Conservation (phyloP, 192 early-diverging fungal species). For the Coemansia sp. region DNA sequence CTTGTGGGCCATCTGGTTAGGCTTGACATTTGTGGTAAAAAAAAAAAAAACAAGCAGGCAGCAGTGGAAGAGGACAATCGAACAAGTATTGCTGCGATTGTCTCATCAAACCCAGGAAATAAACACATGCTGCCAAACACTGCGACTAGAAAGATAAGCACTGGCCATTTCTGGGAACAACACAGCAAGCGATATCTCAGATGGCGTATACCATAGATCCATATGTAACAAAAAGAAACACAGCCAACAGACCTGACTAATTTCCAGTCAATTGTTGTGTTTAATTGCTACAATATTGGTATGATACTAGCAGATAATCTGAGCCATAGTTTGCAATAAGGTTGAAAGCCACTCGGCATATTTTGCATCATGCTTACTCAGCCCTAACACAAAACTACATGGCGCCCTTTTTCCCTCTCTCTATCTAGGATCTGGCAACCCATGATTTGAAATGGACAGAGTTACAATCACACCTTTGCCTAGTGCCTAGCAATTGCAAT, state of each 20-base stretch:
- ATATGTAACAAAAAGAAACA: background rate
- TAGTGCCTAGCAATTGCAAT: background rate
- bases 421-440: background rate
- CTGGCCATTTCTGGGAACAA: background rate
- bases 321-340: background rate
- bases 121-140: background rate
- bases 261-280: constrained; percentile 1
- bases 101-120: background rate
- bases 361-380: background rate
- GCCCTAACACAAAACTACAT: background rate
- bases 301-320: background rate
- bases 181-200: background rate
- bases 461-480: background rate
- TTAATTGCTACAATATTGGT: constrained; percentile 12
- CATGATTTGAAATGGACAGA: background rate
- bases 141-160: no score
- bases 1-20: background rate
- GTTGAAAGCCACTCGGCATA: constrained; percentile 5
- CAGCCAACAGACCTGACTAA: background rate
- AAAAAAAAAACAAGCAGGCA: no score
- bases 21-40: background rate
- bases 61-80: background rate
- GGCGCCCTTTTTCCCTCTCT: background rate
- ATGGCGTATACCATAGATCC: constrained; percentile 1
- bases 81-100: background rate